These are phyloP conservation scores for Paulownia fortunei DNA, from an alignment of 257 asterid species.

Conservation along the genomic window DNA sequence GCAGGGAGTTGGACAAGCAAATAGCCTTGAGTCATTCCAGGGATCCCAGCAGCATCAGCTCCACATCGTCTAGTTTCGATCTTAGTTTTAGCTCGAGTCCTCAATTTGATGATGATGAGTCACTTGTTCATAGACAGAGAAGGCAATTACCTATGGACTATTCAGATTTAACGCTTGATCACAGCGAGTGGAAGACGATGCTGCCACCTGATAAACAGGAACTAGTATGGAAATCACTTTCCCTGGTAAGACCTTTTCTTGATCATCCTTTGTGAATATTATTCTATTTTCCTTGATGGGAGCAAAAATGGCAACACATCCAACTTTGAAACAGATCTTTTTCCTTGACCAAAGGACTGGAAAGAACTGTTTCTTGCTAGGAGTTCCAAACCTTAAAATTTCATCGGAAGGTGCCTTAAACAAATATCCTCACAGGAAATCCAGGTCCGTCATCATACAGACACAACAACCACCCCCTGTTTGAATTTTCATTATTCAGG, in stretches of 20 bases:
- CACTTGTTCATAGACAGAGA: not conserved
- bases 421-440: conserved; percentile 18
- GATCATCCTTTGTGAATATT: not conserved
- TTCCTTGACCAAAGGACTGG: not conserved
- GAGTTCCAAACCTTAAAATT: conserved; percentile 20
- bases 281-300: not conserved
- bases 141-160: not conserved
- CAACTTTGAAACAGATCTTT: conserved; percentile 17
- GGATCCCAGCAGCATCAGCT: not conserved
- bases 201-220: conserved; percentile 5
- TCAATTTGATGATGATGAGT: not conserved
- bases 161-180: conserved; percentile 8
- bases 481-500: not conserved
- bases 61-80: not conserved
- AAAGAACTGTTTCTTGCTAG: conserved; percentile 29
- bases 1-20: not conserved
- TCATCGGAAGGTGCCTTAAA: not conserved
- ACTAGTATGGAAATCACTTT: not conserved
- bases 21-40: not conserved
- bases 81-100: not conserved
- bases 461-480: not conserved
- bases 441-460: conserved; percentile 1
- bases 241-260: not conserved
- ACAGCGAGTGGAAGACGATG: not conserved
- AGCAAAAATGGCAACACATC: not conserved